Evolutionary conservation across 345 rosid species (phyloP), one percentile per base, ranked within the genome.

Genomic region (Orychophragmus violaceus): DNA sequence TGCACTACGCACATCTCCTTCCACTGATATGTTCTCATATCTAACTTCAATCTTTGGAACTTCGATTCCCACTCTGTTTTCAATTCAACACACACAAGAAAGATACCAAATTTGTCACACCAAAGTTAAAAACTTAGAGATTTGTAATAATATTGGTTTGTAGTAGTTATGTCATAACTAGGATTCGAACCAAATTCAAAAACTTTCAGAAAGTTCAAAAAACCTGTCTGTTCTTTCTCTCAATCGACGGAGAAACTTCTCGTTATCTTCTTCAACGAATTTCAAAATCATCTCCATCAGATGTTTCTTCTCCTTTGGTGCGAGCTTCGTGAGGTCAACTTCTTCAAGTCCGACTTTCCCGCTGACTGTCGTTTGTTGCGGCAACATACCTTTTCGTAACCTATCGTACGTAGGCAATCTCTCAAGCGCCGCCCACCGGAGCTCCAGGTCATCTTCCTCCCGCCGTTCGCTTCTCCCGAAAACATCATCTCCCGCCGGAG

Each of bases 371-470:
- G 80, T 82, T 2, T 83, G 82, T 3, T 83, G 83, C 28, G 45
- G 76, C 37, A 92, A 36, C 83, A 93, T 45, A 50, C 97, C 93
- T 65, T 79, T 93, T 44, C 86, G 62, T 76, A 89, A 7, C 72
- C 98, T 75, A 56, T 87, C 97, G 63, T 66, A 83, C n/a, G 98
- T 93, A 16, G 98, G 96, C 2, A 93, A 72, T 24, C 98, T 81
- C 82, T 93, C 97, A 16, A 93, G 78, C 14, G 97, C 98, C 2
- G 97, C 97, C 98, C 98, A 89, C 70, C 78, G 77, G 23, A 93
- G 97, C 74, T 89, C 96, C 80, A 83, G 83, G 77, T 87, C 96
- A 14, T 89, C 97, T 18, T 86, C 80, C 11, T 82, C 77, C 12
- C 79, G 23, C 62, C 72, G 65, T 8, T 66, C 69, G 33, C 84